Percentiles rank a stretch among this genome's conserved stretches.
Conservation (phyloP, 2,329 filamentous ascomycete genomes). For the Neonectria ditissima region DNA sequence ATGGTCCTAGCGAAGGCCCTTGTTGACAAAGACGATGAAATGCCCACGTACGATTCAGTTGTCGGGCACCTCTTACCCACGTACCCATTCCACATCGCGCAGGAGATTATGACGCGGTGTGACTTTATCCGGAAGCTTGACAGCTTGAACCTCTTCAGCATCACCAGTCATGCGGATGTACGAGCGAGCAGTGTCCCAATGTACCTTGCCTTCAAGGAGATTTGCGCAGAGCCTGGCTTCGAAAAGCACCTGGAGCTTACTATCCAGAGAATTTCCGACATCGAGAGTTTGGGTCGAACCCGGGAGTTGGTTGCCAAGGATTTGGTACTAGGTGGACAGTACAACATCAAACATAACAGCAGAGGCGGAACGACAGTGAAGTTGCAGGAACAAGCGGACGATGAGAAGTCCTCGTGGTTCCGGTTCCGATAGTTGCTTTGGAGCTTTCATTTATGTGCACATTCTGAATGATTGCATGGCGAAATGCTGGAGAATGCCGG, state of each 20-base stretch:
- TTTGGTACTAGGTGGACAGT: slow-evolving; percentile 85
- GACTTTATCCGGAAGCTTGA: slow-evolving; percentile 96
- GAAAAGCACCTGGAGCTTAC: slow-evolving; percentile 85
- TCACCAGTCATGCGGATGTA: slow-evolving; percentile 87
- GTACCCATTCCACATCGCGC: slow-evolving; percentile 83
- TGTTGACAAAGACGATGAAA: slow-evolving; percentile 81
- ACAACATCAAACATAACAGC: slow-evolving; percentile 67
- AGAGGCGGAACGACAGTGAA: slow-evolving; percentile 57
- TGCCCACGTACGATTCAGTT: slow-evolving; percentile 74
- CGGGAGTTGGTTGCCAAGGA: slow-evolving; percentile 96
- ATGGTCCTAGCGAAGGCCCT: slow-evolving; percentile 94
- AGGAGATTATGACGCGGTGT: slow-evolving; percentile 93
- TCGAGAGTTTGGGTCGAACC: slow-evolving; percentile 94
- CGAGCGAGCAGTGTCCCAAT: slow-evolving; percentile 95
- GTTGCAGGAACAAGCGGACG: slow-evolving; percentile 57
- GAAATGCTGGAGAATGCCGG: not conserved
- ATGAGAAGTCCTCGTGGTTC: slow-evolving; percentile 35
- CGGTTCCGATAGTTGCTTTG: not conserved
- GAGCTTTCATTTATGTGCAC: not conserved
- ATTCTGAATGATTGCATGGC: slow-evolving; percentile 5
- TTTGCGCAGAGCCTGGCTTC: slow-evolving; percentile 82
- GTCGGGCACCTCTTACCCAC: slow-evolving; percentile 82
- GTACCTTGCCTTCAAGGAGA: slow-evolving; percentile 90
- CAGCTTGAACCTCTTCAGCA: slow-evolving; percentile 94
- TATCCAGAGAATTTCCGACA: slow-evolving; percentile 86